phyloP scores from a whole-genome alignment of 2,329 filamentous ascomycete species.

The Sphaceloma murrayae region DNA sequence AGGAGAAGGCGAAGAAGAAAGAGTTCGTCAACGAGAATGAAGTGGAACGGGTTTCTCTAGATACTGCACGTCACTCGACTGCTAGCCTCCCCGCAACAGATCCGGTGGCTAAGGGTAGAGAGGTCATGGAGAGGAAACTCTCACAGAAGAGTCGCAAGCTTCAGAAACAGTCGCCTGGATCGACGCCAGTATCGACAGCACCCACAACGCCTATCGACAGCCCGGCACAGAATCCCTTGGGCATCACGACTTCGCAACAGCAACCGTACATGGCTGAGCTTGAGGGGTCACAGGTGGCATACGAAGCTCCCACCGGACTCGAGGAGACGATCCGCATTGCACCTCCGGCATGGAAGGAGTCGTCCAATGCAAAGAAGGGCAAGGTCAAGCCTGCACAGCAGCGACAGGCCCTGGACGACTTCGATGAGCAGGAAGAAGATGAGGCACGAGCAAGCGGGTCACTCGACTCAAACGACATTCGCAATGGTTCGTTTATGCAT shows the following conservation, averaged over 20 bases:
- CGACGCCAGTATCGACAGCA: constrained; percentile 13
- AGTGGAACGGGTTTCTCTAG: constrained; percentile 26
- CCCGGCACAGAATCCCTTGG: constrained; percentile 15
- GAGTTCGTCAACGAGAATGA: constrained; percentile 21
- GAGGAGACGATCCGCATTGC: constrained; percentile 27
- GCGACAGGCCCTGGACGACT: constrained; percentile 60
- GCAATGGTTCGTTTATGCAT: constrained; percentile 39
- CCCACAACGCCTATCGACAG: constrained; percentile 1
- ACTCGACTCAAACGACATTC: constrained; percentile 59
- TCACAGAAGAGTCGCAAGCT: constrained; percentile 20
- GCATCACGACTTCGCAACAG: constrained; percentile 8
- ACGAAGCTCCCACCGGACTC: constrained; percentile 37
- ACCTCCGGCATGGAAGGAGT: neutral
- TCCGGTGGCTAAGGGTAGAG: constrained; percentile 1
- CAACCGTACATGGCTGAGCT: constrained; percentile 28
- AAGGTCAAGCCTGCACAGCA: constrained; percentile 52
- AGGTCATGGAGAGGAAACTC: constrained; percentile 17
- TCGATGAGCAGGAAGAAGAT: constrained; percentile 44
- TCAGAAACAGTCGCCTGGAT: constrained; percentile 20
- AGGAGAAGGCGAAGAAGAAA: constrained; percentile 38
- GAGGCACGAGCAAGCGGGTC: constrained; percentile 38
- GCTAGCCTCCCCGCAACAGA: constrained; percentile 3
- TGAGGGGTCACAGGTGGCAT: constrained; percentile 30
- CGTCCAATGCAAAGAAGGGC: constrained; percentile 36
- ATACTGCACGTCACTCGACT: constrained; percentile 18